Base-by-base conservation (phyloP, 2,329 filamentous ascomycete genomes). In the Botrytis elliptica region DNA sequence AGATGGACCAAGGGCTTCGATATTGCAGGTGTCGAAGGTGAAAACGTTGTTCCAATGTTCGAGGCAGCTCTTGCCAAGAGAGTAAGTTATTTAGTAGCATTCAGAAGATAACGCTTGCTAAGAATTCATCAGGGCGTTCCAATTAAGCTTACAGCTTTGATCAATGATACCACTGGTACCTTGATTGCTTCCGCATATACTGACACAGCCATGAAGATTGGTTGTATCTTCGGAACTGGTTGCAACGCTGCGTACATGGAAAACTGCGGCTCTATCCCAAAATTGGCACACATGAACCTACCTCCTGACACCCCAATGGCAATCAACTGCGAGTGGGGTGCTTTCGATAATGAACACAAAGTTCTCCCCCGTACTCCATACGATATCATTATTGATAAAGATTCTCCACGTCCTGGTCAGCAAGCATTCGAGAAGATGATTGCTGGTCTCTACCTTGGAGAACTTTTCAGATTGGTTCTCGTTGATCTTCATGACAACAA, bases 211-310 rank as follows among this genome's bases (percentile, higher is more conserved):
- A 97, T 98, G 89, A 94, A 91, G 84, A 96, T 98, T 80, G 96
- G 96, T 73, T 98, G 95, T 84, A 99, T 99, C 81, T 99, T 99
- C 80, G 96, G 96, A 79, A 99, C 96, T 20, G 96, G 96, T 74
- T 98, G 96, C 85, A 99, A 99, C 81, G 96, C 95, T 59, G 96
- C 96, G 57, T 99, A 99, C 85, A 97, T 99, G 92, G 96, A 99
- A 84, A 85, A 97, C 80, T 93, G 90, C 77, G 94, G 94, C 77
- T 93, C 92, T 20, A 94, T 99, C 77, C 95, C 95, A 77, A 99
- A 99, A 87, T 89, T 99, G 72, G 93, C 92, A 18, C 90, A 98
- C 84, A 89, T 97, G 87, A 96, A 97, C 80, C 88, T 98, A 55
- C 92, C 94, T 68, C 86, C 93, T 0, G 91, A 96, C 75, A 90